A percentile compares a stretch with the other conserved stretches of the same genome.
phyloP scores from a whole-genome alignment of 352 stramenopile genomes.

The Phytopythium aichiense region DNA sequence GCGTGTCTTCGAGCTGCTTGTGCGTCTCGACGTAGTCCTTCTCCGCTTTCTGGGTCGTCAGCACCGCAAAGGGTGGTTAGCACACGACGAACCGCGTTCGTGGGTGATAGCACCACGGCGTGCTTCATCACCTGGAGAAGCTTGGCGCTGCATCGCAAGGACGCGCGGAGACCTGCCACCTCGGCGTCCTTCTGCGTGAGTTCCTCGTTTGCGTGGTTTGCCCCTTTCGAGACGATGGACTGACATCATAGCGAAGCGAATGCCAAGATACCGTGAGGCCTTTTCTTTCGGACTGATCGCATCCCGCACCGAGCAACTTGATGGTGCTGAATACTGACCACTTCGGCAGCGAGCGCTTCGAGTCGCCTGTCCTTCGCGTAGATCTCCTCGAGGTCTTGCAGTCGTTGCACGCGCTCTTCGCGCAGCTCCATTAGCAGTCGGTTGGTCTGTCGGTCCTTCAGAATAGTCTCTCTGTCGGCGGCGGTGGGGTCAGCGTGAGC shows the following conservation, averaged over 20 bases:
- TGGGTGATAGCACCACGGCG: background rate
- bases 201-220: slow-evolving; percentile 45
- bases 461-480: slow-evolving; percentile 45
- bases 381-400: slow-evolving; percentile 80
- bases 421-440: slow-evolving; percentile 63
- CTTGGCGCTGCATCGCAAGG: slow-evolving; percentile 62
- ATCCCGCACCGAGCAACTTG: background rate
- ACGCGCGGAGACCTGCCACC: slow-evolving; percentile 53
- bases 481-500: background rate
- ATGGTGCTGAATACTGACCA: slow-evolving; percentile 20
- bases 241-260: slow-evolving; percentile 8
- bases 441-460: slow-evolving; percentile 70
- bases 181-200: slow-evolving; percentile 72
- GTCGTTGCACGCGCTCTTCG: slow-evolving; percentile 67
- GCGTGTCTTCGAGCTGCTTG: slow-evolving; percentile 56
- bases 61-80: background rate
- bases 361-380: slow-evolving; percentile 77
- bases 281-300: background rate
- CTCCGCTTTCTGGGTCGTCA: slow-evolving; percentile 47
- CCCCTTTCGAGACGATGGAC: slow-evolving; percentile 38
- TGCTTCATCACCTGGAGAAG: slow-evolving; percentile 43
- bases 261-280: background rate
- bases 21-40: slow-evolving; percentile 68
- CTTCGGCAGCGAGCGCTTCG: slow-evolving; percentile 50
- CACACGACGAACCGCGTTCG: background rate